Conservation (phyloP, 495 filamentous ascomycete species). For the Xylaria venustula region DNA sequence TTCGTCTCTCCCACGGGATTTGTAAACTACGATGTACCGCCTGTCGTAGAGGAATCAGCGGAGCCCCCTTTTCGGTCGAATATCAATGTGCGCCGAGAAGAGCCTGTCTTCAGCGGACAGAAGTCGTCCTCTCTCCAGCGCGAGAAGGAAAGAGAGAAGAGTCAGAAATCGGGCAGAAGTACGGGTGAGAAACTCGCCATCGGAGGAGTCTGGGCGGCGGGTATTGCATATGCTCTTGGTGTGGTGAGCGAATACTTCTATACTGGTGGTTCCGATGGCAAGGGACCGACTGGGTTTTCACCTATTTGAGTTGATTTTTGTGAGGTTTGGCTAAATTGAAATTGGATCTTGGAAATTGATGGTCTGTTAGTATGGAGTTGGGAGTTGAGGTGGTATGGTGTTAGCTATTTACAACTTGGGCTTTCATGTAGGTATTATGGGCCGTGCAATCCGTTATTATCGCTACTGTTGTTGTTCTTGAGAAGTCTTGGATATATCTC, state of each 20-base stretch:
- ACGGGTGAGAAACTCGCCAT: constrained; percentile 51
- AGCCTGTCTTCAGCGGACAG: constrained; percentile 55
- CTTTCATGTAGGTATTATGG: background rate
- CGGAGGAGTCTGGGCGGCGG: constrained; percentile 60
- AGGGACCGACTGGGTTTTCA: constrained; percentile 52
- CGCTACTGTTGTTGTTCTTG: background rate
- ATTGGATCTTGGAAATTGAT: background rate
- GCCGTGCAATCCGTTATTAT: background rate
- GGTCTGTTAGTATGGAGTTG: background rate
- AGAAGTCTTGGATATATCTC: background rate
- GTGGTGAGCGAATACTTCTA: constrained; percentile 67
- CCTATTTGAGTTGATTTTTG: constrained; percentile 5
- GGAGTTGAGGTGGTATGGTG: background rate
- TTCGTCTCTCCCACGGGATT: constrained; percentile 59
- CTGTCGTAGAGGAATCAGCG: constrained; percentile 24
- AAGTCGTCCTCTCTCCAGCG: too few relatives aligned
- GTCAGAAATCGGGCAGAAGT: constrained; percentile 30
- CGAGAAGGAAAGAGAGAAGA: background rate
- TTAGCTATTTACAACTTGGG: background rate
- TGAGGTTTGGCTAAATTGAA: background rate
- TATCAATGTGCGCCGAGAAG: constrained; percentile 56
- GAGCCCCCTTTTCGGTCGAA: constrained; percentile 35
- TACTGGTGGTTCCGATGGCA: constrained; percentile 56
- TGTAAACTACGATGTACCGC: constrained; percentile 52
- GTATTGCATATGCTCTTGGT: constrained; percentile 64